A percentile compares a stretch with the other conserved stretches of the same genome.
Conservation (phyloP, 1,284 basidiomycete species). For the Ganoderma lucidum region DNA sequence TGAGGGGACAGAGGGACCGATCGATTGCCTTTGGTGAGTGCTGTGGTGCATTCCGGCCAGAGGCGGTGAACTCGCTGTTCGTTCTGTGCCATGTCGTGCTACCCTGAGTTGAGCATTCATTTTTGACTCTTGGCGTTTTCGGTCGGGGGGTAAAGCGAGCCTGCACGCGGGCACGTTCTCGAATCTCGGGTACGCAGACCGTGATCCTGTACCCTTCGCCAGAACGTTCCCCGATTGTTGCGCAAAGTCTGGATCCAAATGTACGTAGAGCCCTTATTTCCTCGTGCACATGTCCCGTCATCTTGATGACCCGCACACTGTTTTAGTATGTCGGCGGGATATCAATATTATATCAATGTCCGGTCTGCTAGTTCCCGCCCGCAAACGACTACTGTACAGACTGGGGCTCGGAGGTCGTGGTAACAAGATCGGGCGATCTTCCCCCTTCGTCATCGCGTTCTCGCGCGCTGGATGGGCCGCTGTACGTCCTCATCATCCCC, state of each 20-base stretch:
- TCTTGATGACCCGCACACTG: conserved; percentile 25
- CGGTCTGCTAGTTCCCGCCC: conserved; percentile 55
- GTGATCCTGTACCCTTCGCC: background rate
- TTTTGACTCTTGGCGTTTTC: no score
- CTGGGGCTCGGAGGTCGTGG: conserved; percentile 40
- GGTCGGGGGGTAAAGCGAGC: no score
- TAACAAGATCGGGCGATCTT: conserved; percentile 47
- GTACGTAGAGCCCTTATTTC: conserved; percentile 33
- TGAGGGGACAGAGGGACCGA: no score
- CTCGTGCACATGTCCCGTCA: conserved; percentile 8
- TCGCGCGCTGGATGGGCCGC: conserved; percentile 51
- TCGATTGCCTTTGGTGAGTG: no score
- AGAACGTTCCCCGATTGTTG: conserved; percentile 53
- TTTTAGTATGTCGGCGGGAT: conserved; percentile 41
- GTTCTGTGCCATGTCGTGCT: no score
- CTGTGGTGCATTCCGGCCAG: no score
- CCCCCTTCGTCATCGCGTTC: conserved; percentile 60
- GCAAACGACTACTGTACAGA: conserved; percentile 44
- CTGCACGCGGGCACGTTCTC: no score
- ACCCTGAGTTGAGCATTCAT: no score
- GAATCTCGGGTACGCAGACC: no score
- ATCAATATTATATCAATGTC: conserved; percentile 45
- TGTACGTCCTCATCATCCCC: conserved; percentile 24
- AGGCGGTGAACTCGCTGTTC: no score
- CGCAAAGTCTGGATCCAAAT: conserved; percentile 64